Evolutionary conservation across 345 rosid species (phyloP), one percentile per base, ranked within the genome.

Genomic region (Rhodomyrtus tomentosa): DNA sequence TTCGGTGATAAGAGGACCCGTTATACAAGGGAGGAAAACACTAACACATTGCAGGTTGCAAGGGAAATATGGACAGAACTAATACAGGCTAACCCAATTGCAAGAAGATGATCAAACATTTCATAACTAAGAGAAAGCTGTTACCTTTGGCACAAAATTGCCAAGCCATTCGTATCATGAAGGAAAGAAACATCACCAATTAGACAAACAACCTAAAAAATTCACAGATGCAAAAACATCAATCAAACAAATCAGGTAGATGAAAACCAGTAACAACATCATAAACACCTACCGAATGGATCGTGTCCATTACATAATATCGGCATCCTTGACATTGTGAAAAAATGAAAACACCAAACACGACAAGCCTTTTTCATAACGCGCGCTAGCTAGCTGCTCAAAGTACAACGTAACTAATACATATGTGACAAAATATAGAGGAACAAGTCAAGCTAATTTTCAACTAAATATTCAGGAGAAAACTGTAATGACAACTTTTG

Each of bases 161-260:
- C 91, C 92, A 96, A 91, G 86, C 97, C 99, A 89, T 96, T 96
- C 85, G 99, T 94, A 89, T 96, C 99, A 90, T 96, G 96, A 87
- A 96, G 98, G 92, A 95, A 95, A 87, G 99, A 96, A 85, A 96
- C 85, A 90, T 96, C 99, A 38, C 99, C 99, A 80, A 95, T 87
- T 80, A 96, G 82, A 86, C 95, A 95, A 40, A 94, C 86, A 56
- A 96, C 97, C 99, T 96, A 80, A 54, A 82, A 82, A 88, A 82
- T 40, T 54, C 38, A 83, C 68, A n/a, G 18, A 59, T 6, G 13
- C 52, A 1, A 82, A 50, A 50, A 59, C 36, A 45, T 58, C 50
- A 79, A 49, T 12, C 52, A 84, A 5, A n/a, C 58, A 74, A 40
- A 85, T 56, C 50, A 32, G 24, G 8, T 54, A 68, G 6, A 32